Evolutionary conservation across 2,329 filamentous ascomycete genomes (phyloP).

Genomic region (Phaeosphaeria sp.): DNA sequence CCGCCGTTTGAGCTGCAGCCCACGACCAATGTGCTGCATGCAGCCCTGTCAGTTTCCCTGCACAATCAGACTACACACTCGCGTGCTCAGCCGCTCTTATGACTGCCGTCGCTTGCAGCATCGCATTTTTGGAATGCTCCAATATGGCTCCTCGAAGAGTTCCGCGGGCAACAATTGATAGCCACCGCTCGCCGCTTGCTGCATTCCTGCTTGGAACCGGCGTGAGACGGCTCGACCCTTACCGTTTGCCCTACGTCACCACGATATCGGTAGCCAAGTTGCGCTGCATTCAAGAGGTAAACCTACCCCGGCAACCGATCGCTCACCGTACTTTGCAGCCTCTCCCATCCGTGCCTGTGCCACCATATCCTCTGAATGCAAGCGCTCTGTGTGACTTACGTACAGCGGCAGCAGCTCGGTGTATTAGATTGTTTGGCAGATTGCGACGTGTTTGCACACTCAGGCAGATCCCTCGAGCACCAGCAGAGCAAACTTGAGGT

Average conservation of each 20-base stretch:
- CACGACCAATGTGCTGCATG: constrained; percentile 17
- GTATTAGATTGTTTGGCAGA: neutral
- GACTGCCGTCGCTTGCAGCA: constrained; percentile 10
- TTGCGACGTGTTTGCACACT: neutral
- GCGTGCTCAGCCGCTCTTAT: constrained; percentile 16
- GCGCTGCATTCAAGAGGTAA: constrained; percentile 15
- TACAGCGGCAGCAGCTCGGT: neutral
- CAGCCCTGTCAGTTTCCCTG: constrained; percentile 17
- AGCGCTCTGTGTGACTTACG: constrained; percentile 3
- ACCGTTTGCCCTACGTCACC: constrained; percentile 19
- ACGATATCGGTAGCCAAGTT: constrained; percentile 17
- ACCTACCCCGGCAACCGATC: constrained; percentile 17
- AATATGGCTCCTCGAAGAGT: neutral
- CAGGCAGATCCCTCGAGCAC: neutral
- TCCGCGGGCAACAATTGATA: neutral
- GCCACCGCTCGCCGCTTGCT: constrained; percentile 9
- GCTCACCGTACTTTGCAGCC: constrained; percentile 27
- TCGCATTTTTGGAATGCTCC: neutral
- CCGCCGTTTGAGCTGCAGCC: constrained; percentile 13
- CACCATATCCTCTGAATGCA: constrained; percentile 2
- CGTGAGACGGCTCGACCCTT: constrained; percentile 8
- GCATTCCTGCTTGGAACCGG: constrained; percentile 8
- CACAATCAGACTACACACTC: constrained; percentile 12
- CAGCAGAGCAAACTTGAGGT: neutral
- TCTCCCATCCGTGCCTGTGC: constrained; percentile 1